Base-by-base conservation (phyloP, 2,329 filamentous ascomycete genomes). In the Fusarium sp. region DNA sequence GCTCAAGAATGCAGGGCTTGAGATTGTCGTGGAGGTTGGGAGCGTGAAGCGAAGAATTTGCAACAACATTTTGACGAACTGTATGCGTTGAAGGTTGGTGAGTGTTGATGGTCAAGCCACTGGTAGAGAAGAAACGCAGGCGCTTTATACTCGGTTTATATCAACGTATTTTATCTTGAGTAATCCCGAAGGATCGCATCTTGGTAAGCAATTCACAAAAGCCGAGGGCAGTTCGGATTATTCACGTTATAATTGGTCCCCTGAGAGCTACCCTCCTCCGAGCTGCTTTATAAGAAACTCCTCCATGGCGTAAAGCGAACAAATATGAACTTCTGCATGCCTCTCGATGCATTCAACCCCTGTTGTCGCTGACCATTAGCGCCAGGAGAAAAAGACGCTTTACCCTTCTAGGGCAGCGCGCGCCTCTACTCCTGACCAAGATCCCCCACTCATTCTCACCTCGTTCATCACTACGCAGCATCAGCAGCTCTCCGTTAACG, bases 41-140 rank as follows among this genome's bases (percentile, higher is more conserved):
- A 73, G 54, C 13, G 65, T 66, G 34, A 73, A 69, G 31, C 69
- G 67, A 29, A 73, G 23, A 23, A 73, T 58, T 18, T 73, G 69
- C 8, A 58, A 62, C 2, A 70, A 25, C 70, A 73, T 73, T 6
- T 33, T 44, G 49, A 23, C 11, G 38, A 31, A 34, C 11, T 5
- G 4, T 13, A 6, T 31, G 2, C 1, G 14, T 18, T 8, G 6
- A 18, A 3, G 27, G 27, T 33, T 0, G 9, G 2, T 4, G 27
- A 51, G 27, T 51, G n/a, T 3, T 20, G 27, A 14, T 51, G 44
- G 23, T 49, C 14, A 49, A 49, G 23, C 11, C 1, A 1, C 5
- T 16, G 2, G 2, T 42, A 3, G 11, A n/a, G 20, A 25, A 8
- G 18, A 20, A 16, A n/a, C 25, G 6, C 13, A 6, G 14, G 2